Base-by-base conservation (phyloP, 108 stramenopile genomes). In the Skeletonema tropicum region DNA sequence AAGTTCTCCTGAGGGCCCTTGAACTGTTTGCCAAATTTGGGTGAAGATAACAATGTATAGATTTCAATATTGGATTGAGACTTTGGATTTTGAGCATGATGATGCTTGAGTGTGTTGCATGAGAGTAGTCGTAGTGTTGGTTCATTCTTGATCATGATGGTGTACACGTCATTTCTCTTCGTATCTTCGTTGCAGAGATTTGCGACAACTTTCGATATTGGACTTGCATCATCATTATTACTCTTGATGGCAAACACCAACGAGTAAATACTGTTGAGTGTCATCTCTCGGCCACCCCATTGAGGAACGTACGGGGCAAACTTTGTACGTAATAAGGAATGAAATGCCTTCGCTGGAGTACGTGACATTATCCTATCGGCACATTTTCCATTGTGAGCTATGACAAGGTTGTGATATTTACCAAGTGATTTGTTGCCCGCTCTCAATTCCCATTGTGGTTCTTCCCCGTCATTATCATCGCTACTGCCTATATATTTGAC, bases 351-450 rank as follows among this genome's bases (percentile, higher is more conserved):
- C 12, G 92, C 89, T 0, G 91, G 92, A n/a, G 92, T 92, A 57
- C 83, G 80, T 62, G 82, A 82, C 90, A 92, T 93, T 70, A 96
- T 77, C 25, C 95, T 82, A 75, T 96, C 95, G 41, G 95, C 95
- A 77, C 95, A 96, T 83, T 96, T 96, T 6, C 95, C 95, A 79
- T 93, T 96, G 77, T 96, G 95, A 17, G 91, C 90, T 59, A 96
- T 86, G 49, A 96, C 77, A 39, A 96, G 68, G 8, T 68, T 29
- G 77, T 93, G 90, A 71, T 89, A 92, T 41, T 73, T 68, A 31
- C 90, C 94, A 15, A 88, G 63, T 9, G 68, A 68, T 48, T 90
- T 70, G 7, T 83, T 83, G 26, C 83, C 80, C 32, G 87, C 84
- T 42, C 79, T 61, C 4, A 92, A 71, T 66, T 83, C 73, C 91